These are phyloP conservation scores for Salix dunnii DNA, from an alignment of 345 rosid genomes.

Conservation along the genomic window DNA sequence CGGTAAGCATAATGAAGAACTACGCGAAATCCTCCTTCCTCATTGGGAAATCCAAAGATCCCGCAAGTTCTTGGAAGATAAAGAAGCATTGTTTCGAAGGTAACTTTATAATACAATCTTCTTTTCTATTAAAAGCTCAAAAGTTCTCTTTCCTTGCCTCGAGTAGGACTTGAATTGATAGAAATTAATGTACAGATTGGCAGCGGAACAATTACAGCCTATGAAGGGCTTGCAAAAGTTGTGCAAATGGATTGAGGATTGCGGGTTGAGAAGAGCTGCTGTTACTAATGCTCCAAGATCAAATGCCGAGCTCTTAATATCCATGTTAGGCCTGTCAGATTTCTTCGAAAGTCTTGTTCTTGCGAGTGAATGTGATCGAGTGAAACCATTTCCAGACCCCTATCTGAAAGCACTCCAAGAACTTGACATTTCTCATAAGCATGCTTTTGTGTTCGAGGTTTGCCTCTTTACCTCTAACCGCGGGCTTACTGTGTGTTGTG, in stretches of 20 bases:
- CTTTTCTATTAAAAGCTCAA: not conserved
- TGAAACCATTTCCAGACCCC: slow-evolving; percentile 81
- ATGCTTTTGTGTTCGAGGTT: slow-evolving; percentile 72
- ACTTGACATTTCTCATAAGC: slow-evolving; percentile 80
- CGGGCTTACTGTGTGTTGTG: not conserved
- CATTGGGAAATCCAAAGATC: slow-evolving; percentile 59
- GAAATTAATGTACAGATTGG: slow-evolving; percentile 46
- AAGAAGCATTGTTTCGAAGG: slow-evolving; percentile 81
- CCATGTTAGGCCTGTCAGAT: slow-evolving; percentile 65
- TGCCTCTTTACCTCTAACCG: not conserved
- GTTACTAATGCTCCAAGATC: slow-evolving; percentile 87
- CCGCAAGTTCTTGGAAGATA: slow-evolving; percentile 54
- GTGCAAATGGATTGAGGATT: slow-evolving; percentile 79
- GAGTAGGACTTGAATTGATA: not conserved
- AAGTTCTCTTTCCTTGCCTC: not conserved
- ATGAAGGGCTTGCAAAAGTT: slow-evolving; percentile 61
- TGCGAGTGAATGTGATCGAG: slow-evolving; percentile 70
- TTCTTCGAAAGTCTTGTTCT: slow-evolving; percentile 71
- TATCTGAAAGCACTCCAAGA: slow-evolving; percentile 75
- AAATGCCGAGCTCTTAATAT: slow-evolving; percentile 77
- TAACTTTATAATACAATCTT: slow-evolving; percentile 15
- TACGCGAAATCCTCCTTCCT: slow-evolving; percentile 59
- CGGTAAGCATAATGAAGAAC: slow-evolving; percentile 73
- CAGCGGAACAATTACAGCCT: slow-evolving; percentile 52
- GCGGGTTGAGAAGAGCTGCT: slow-evolving; percentile 80